phyloP scores from a whole-genome alignment of 73 alveolate species.

The Stentor roeselii region DNA sequence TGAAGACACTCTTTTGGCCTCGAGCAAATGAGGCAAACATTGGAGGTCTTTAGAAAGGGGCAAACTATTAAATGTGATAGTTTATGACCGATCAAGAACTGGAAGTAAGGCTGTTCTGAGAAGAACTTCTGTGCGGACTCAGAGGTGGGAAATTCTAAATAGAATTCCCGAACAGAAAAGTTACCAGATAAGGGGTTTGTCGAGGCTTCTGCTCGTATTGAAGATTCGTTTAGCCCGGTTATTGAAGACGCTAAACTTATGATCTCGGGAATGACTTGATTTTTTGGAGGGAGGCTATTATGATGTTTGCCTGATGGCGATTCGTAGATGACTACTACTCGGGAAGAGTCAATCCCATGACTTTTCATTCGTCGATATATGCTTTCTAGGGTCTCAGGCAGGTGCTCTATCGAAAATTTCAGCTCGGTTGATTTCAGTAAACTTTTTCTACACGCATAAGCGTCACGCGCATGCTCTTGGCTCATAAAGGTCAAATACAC shows the following conservation, averaged over 20 bases:
- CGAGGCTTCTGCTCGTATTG: constrained; percentile 17
- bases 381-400: constrained; percentile 20
- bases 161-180: constrained; percentile 28
- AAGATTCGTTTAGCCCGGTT: not conserved
- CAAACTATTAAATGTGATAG: constrained; percentile 22
- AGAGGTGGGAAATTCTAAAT: constrained; percentile 11
- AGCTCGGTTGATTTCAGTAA: not conserved
- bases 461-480: not conserved
- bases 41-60: constrained; percentile 27
- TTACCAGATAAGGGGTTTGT: constrained; percentile 16
- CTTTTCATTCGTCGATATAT: not conserved
- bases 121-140: constrained; percentile 13
- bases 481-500: constrained; percentile 16
- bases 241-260: constrained; percentile 6
- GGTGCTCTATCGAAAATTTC: not conserved
- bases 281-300: not conserved
- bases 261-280: constrained; percentile 22
- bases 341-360: not conserved
- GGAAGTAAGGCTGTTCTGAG: constrained; percentile 28
- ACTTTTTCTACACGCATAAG: constrained; percentile 9
- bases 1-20: constrained; percentile 20
- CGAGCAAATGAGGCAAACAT: not conserved
- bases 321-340: constrained; percentile 6
- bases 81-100: constrained; percentile 21
- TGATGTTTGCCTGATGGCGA: not conserved